Conservation (phyloP, 2,329 filamentous ascomycete species). For the Pseudogymnoascus sp. region DNA sequence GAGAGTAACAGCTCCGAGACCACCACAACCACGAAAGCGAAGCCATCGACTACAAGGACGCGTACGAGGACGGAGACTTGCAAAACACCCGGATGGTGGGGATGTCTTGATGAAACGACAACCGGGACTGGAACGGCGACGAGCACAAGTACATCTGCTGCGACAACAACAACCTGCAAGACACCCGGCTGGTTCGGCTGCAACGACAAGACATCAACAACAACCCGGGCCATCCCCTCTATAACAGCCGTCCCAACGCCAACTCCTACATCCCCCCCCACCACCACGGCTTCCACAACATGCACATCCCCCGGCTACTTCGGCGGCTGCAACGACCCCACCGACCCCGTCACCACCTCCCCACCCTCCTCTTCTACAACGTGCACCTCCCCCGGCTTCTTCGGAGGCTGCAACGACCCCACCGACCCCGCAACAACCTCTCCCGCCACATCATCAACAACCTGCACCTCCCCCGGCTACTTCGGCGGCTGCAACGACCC, state of each 20-base stretch:
- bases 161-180: slow-evolving; percentile 33
- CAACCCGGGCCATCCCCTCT: slow-evolving; percentile 28
- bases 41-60: slow-evolving; percentile 34
- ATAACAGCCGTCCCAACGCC: slow-evolving; percentile 23
- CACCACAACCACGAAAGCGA: slow-evolving; percentile 51
- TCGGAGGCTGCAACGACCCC: slow-evolving; percentile 42
- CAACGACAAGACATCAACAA: slow-evolving; percentile 41
- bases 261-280: slow-evolving; percentile 21
- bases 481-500: slow-evolving; percentile 43
- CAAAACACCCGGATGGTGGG: slow-evolving; percentile 81
- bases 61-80: slow-evolving; percentile 75
- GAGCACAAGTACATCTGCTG: slow-evolving; percentile 22
- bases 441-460: too few relatives aligned
- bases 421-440: slow-evolving; percentile 33
- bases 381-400: slow-evolving; percentile 39
- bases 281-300: slow-evolving; percentile 25
- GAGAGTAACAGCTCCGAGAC: slow-evolving; percentile 81
- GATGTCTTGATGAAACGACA: slow-evolving; percentile 38
- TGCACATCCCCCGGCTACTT: slow-evolving; percentile 40
- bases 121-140: slow-evolving; percentile 22
- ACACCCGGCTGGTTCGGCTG: slow-evolving; percentile 42
- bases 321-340: slow-evolving; percentile 42
- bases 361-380: too few relatives aligned
- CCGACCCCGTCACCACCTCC: slow-evolving; percentile 28
- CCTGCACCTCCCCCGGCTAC: slow-evolving; percentile 37